Conservation (phyloP, 352 stramenopile species). For the Pythium oligandrum region DNA sequence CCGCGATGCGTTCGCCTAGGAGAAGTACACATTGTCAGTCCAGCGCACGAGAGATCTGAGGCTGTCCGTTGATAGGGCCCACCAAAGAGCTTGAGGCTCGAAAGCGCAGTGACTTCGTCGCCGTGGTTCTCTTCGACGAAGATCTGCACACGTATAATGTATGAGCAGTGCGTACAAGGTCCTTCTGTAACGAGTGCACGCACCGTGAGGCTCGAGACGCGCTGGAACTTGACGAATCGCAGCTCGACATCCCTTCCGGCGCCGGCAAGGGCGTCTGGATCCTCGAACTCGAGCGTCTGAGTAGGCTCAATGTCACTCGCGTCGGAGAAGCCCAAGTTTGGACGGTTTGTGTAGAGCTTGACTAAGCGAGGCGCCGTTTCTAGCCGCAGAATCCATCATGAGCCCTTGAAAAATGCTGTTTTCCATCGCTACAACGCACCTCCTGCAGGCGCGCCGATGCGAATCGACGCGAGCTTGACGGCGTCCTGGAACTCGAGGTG, state of each 20-base stretch:
- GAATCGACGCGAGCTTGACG: conserved; percentile 76
- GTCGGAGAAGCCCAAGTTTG: conserved; percentile 74
- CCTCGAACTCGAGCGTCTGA: conserved; percentile 58
- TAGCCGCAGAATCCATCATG: conserved; percentile 4
- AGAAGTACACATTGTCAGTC: conserved; percentile 4
- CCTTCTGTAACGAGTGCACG: not conserved
- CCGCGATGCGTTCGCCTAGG: conserved; percentile 58
- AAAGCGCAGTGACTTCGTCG: conserved; percentile 51
- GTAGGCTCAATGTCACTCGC: conserved; percentile 61
- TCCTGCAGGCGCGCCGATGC: conserved; percentile 43
- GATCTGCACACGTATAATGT: conserved; percentile 20
- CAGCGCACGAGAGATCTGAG: conserved; percentile 4
- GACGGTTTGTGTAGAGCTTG: conserved; percentile 71
- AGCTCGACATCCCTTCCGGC: conserved; percentile 62
- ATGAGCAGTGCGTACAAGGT: not conserved
- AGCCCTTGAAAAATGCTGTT: not conserved
- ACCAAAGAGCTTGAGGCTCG: conserved; percentile 68
- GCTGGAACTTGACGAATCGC: conserved; percentile 81
- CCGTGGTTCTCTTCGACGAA: conserved; percentile 81
- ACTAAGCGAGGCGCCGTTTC: conserved; percentile 54
- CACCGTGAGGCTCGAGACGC: conserved; percentile 65
- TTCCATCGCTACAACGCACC: conserved; percentile 16
- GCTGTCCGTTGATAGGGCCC: not conserved
- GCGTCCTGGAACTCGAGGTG: conserved; percentile 80
- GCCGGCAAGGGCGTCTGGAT: conserved; percentile 33